These are phyloP conservation scores for Hypoxylon sp. DNA, from an alignment of 2,329 filamentous ascomycete species.

Conservation along the genomic window DNA sequence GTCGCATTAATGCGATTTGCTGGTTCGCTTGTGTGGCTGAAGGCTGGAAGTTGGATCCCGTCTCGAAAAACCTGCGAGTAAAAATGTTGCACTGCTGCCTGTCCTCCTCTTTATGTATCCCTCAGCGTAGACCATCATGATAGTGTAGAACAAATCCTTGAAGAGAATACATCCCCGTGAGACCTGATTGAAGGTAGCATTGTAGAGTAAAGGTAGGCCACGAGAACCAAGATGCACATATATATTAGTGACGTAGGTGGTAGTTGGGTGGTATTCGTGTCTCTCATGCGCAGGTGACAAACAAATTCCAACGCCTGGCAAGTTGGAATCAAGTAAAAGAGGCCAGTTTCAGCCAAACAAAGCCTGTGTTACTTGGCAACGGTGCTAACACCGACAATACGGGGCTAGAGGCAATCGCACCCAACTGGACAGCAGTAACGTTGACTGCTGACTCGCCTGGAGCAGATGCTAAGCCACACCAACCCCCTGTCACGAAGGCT, in stretches of 20 bases:
- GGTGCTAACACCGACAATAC: conserved; percentile 11
- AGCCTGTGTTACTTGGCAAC: conserved; percentile 6
- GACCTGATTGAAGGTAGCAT: conserved; percentile 24
- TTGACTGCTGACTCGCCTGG: conserved; percentile 39
- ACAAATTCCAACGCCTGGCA: conserved; percentile 10
- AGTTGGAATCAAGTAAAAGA: conserved; percentile 21
- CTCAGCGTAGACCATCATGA: neutral
- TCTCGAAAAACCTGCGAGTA: conserved; percentile 27
- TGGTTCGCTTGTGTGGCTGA: conserved; percentile 41
- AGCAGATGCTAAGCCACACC: conserved; percentile 32
- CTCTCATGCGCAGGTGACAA: conserved; percentile 22
- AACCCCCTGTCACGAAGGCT: conserved; percentile 9
- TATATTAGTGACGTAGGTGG: conserved; percentile 40
- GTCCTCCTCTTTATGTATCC: conserved; percentile 1
- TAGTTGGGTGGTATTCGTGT: conserved; percentile 22
- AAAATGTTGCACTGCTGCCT: conserved; percentile 12
- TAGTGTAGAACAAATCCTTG: neutral
- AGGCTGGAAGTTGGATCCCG: conserved; percentile 26
- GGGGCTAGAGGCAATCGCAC: conserved; percentile 1
- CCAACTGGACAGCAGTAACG: conserved; percentile 25
- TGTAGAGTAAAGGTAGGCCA: conserved; percentile 5
- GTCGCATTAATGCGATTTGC: conserved; percentile 35
- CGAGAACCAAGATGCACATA: conserved; percentile 23
- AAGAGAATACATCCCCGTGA: neutral
- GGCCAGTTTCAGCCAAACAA: conserved; percentile 22